Evolutionary conservation across 495 filamentous ascomycete genomes (phyloP).

Genomic region (Xylaria curta): DNA sequence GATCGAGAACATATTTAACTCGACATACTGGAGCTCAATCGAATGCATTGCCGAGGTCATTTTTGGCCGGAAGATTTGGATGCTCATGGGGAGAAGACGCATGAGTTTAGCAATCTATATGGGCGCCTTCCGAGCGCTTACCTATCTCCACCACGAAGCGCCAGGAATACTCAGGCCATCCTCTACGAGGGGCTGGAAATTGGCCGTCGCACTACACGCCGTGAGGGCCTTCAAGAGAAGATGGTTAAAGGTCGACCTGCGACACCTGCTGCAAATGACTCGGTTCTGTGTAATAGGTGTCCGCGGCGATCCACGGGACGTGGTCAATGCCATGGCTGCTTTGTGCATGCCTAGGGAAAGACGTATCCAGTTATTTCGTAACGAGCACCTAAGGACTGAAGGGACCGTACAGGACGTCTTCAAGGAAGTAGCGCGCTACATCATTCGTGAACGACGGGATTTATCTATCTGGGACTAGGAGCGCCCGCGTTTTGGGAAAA

Average conservation of each 20-base stretch:
- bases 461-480: slow-evolving; percentile 4
- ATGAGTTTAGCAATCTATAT: neutral
- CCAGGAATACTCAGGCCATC: no score
- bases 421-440: neutral
- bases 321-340: neutral
- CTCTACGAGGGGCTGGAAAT: neutral
- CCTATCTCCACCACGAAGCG: neutral
- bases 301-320: neutral
- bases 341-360: neutral
- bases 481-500: neutral
- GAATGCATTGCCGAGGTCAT: neutral
- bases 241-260: neutral
- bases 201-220: neutral
- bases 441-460: slow-evolving; percentile 5
- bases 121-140: neutral
- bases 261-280: neutral
- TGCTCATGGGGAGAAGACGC: neutral
- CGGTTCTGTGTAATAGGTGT: neutral
- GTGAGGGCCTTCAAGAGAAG: neutral
- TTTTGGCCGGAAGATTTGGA: accelerated
- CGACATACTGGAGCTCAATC: neutral
- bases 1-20: neutral
- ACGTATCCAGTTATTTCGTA: neutral
- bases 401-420: neutral
- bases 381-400: no score